phyloP scores from a whole-genome alignment of 768 basidiomycete genomes.

The Postia placenta region DNA sequence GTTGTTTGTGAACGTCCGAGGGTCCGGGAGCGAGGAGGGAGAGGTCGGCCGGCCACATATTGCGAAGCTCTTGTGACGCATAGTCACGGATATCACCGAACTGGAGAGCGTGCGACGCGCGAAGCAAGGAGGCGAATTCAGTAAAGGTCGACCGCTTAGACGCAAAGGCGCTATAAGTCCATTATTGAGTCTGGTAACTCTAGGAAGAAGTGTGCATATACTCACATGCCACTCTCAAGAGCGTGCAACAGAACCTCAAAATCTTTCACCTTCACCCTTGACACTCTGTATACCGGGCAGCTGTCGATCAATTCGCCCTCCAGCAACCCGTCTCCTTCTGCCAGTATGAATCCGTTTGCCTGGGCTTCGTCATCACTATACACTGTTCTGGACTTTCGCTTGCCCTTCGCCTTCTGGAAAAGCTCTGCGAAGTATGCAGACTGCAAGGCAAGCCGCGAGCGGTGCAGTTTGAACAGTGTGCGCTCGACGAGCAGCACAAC shows the following conservation, averaged over 20 bases:
- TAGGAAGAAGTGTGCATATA: neutral
- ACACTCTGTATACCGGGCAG: conserved; percentile 19
- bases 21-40: conserved; percentile 3
- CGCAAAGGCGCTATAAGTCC: conserved; percentile 12
- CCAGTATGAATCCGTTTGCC: neutral
- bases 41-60: conserved; percentile 27
- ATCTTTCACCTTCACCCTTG: conserved; percentile 23
- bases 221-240: conserved; percentile 29
- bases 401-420: conserved; percentile 10
- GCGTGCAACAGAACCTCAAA: conserved; percentile 27
- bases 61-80: conserved; percentile 23
- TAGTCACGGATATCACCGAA: conserved; percentile 26
- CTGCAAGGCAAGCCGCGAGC: conserved; percentile 26
- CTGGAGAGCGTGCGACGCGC: conserved; percentile 27
- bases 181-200: no score
- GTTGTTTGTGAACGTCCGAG: conserved; percentile 1
- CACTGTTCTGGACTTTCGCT: neutral
- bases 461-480: conserved; percentile 30
- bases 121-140: conserved; percentile 27
- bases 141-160: conserved; percentile 22
- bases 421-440: conserved; percentile 28
- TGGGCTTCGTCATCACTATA: neutral
- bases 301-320: conserved; percentile 9
- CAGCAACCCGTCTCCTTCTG: neutral
- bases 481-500: conserved; percentile 29